A percentile compares a stretch with the other conserved stretches of the same genome.
Evolutionary conservation across 208 protist genomes (phyloP).

Genomic region (Acanthamoeba lenticulata): DNA sequence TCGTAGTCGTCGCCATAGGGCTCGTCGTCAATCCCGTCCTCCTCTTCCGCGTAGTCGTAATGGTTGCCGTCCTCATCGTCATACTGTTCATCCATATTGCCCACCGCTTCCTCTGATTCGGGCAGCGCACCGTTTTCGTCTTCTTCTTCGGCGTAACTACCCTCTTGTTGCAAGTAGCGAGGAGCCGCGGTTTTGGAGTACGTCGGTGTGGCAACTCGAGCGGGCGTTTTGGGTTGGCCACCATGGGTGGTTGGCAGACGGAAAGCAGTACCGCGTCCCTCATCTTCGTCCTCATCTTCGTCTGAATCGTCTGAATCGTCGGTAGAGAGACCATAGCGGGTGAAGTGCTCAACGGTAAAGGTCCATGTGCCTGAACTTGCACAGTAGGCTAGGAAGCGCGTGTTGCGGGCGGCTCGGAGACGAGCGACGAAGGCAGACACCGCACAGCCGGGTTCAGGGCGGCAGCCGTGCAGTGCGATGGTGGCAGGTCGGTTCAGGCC

Average conservation of each 20-base stretch:
- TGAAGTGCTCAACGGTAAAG: slow-evolving; percentile 41
- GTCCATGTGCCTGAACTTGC: neutral
- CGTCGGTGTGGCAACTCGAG: too few relatives aligned
- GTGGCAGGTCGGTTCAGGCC: slow-evolving; percentile 17
- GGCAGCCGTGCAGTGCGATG: neutral
- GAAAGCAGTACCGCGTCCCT: too few relatives aligned
- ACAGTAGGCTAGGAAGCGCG: neutral
- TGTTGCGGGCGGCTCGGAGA: neutral
- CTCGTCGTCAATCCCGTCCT: neutral
- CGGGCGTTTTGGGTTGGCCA: too few relatives aligned
- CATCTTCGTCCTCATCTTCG: neutral
- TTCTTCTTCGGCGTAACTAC: neutral
- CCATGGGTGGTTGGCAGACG: too few relatives aligned
- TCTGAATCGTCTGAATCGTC: slow-evolving; percentile 6
- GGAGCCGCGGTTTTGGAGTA: neutral
- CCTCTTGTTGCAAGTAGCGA: neutral
- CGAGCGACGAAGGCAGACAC: neutral
- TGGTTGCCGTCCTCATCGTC: neutral
- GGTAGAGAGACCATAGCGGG: neutral
- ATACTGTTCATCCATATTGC: neutral
- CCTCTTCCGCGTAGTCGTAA: neutral
- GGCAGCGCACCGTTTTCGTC: neutral
- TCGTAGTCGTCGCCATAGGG: neutral
- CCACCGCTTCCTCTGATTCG: neutral
- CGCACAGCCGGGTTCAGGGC: neutral